Percentiles rank a stretch among this genome's conserved stretches.
Evolutionary conservation across 169 alveolate genomes (phyloP).

Genomic region (Plasmodium blacklocki): DNA sequence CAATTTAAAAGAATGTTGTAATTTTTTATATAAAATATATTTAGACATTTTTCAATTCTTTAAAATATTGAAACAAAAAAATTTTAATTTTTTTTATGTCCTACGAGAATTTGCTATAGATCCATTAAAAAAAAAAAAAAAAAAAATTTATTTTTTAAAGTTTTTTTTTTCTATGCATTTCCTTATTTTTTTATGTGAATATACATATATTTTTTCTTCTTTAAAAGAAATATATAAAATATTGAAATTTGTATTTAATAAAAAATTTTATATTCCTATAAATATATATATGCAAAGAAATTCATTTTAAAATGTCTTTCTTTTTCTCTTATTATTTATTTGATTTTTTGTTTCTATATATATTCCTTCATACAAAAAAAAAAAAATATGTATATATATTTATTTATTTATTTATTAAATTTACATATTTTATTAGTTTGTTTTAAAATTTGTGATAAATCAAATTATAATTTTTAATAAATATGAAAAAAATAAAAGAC

Average conservation of each 20-base stretch:
- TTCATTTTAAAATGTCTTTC: too few species aligned
- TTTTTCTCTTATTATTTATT: too few species aligned
- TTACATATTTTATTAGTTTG: too few species aligned
- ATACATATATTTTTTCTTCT: constrained; percentile 39
- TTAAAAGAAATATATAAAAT: constrained; percentile 25
- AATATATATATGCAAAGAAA: too few species aligned
- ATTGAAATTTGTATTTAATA: constrained; percentile 22
- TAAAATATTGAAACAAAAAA: constrained; percentile 20
- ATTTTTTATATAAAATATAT: constrained; percentile 37
- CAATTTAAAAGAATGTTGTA: constrained; percentile 10
- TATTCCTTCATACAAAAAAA: too few species aligned
- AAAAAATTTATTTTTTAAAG: constrained; percentile 38
- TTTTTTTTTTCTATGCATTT: constrained; percentile 54
- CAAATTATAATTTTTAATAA: background rate
- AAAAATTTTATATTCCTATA: constrained; percentile 15
- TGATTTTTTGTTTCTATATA: too few species aligned
- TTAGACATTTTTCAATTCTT: constrained; percentile 39
- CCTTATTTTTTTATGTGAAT: constrained; percentile 52
- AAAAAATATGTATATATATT: too few species aligned
- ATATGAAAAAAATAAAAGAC: background rate
- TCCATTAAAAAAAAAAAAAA: constrained; percentile 21
- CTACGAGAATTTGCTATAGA: background rate
- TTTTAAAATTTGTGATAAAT: too few species aligned
- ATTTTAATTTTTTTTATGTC: constrained; percentile 8
- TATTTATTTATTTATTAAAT: too few species aligned